A percentile compares a stretch with the other conserved stretches of the same genome.
Evolutionary conservation across 495 filamentous ascomycete genomes (phyloP).

Genomic region (Massariosphaeria phaeospora): DNA sequence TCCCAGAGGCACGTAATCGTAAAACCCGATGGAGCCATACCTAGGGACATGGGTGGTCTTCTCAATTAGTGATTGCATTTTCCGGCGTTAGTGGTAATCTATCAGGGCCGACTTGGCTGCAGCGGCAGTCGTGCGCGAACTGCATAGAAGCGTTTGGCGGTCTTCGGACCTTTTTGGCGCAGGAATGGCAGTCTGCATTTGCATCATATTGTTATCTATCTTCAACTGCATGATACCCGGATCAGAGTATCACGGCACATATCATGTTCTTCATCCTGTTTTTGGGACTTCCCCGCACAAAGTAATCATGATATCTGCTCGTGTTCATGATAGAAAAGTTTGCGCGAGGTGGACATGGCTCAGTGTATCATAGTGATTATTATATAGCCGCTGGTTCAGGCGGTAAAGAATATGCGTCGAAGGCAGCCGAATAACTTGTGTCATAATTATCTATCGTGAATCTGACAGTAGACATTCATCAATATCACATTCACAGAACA

Average conservation of each 20-base stretch:
- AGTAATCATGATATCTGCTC: no score
- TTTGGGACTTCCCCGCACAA: no score
- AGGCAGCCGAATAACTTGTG: no score
- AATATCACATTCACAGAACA: no score
- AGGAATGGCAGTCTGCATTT: neutral
- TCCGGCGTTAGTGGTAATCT: slow-evolving; percentile 1
- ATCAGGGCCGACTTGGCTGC: neutral
- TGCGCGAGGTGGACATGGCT: no score
- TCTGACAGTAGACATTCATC: no score
- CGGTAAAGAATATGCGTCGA: no score
- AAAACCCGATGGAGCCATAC: neutral
- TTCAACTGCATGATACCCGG: slow-evolving; percentile 13
- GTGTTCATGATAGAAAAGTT: no score
- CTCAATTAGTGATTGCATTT: slow-evolving; percentile 1
- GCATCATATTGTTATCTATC: neutral
- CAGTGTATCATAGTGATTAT: no score
- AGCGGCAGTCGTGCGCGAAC: neutral
- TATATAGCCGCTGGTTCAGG: no score
- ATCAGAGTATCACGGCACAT: neutral
- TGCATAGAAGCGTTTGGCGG: slow-evolving; percentile 3
- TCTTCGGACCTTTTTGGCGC: neutral
- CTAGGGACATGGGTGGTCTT: neutral
- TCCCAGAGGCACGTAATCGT: neutral
- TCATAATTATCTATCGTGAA: no score
- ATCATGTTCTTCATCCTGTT: no score